Base-by-base conservation (phyloP, 306 rosid genomes). In the Dryas drummondii region DNA sequence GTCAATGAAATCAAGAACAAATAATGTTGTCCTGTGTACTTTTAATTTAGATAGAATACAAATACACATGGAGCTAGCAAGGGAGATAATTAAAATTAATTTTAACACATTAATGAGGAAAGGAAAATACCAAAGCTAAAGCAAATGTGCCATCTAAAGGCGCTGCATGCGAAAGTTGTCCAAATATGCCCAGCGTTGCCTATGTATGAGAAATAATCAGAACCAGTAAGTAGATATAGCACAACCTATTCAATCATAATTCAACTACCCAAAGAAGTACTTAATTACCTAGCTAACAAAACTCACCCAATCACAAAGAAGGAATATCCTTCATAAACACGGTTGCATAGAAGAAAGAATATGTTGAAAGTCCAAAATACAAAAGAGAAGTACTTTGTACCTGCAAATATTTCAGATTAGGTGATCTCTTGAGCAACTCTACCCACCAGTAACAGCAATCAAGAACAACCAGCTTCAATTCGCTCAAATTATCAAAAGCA, bases 141-240 rank as follows among this genome's bases (percentile, higher is more conserved):
- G 84, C 97, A 91, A 81, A 92, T 94, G 71, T 94, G 98, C 98
- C 97, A 94, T 82, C 97, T 87, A 78, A 94, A 94, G 78, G 96
- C 84, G 79, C 97, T 97, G 65, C n/a, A n/a, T n/a, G n/a, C 97
- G 88, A 77, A 70, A 91, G 78, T 85, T 80, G 83, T 94, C 96
- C 93, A 94, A 80, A 76, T 78, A 83, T 73, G 86, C 79, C 96
- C 90, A 94, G 32, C 73, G 85, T 80, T 87, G 84, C 82, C 97
- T 91, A 75, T 26, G 41, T 74, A 68, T 57, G 82, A 74, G 46
- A 64, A 15, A 72, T 62, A 84, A 73, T 70, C 58, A 75, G 65
- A 63, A 50, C 16, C 62, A 52, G 45, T 72, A 76, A 69, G 73
- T 46, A 55, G 68, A 74, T 71, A 78, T 64, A 49, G 41, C 51